Base-by-base conservation (phyloP, 1,284 basidiomycete genomes). In the Anthracocystis walkeri region DNA sequence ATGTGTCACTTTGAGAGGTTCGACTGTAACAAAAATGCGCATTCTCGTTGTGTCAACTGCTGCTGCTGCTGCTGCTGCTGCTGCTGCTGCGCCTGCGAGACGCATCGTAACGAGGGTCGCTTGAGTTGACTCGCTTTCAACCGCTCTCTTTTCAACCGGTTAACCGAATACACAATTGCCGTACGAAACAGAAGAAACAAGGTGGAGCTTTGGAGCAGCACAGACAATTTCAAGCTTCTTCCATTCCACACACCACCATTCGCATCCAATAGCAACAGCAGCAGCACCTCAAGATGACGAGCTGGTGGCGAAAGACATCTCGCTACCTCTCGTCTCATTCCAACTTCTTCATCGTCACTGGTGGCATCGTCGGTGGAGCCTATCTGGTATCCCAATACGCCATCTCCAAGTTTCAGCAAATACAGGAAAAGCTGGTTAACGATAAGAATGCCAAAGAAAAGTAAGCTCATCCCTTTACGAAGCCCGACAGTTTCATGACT, bases 311-410 rank as follows among this genome's bases (percentile, higher is more conserved):
- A 41, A 65, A 59, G 48, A 69, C 75, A 12, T 63, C 62, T 20
- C 51, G 45, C 53, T 73, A 77, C 52, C 66, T 77, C 63, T 65
- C 69, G 7, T 66, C 65, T n/a, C 70, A 70, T 44, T 68, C 78
- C 65, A 76, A 74, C 48, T 58, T 80, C 31, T 74, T 86, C 46
- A 58, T 84, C 8, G 79, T 84, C 51, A 71, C 84, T 27, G 88
- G 87, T 1, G 87, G 87, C 20, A 83, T 90, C 56, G 82, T 89
- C 7, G 92, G 91, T 5, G 90, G 90, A 3, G 86, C 90, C 35
- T 95, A 94, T 83, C 79, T 91, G 31, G 86, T 90, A n/a, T 89
- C 89, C 23, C 84, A 88, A 23, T 94, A 93, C 86, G 87, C 92
- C 55, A 82, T 87, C 29, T 87, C 90, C 53, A 88, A 91, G 45